Evolutionary conservation across 306 rosid species (phyloP).

Genomic region (Vicia faba): DNA sequence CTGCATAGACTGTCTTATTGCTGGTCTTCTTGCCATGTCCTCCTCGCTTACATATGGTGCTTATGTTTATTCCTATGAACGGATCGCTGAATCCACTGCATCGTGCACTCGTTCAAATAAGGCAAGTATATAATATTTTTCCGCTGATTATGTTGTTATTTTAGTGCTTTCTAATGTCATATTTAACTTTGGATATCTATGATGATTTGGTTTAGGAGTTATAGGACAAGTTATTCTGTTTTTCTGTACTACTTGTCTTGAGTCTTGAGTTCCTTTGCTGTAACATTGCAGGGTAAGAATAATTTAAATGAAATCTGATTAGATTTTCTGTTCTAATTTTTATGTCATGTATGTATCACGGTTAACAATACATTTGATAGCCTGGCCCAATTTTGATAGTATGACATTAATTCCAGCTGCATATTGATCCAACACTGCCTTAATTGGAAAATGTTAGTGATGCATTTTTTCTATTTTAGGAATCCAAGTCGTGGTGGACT

Average conservation of each 20-base stretch:
- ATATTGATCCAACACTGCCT: constrained; percentile 10
- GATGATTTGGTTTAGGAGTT: constrained; percentile 8
- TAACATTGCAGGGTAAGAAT: constrained; percentile 21
- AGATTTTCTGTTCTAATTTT: constrained; percentile 9
- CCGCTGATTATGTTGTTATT: not conserved
- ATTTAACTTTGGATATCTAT: not conserved
- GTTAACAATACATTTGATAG: constrained; percentile 10
- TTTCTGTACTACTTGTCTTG: not conserved
- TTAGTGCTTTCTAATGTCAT: constrained; percentile 9
- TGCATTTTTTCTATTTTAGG: constrained; percentile 46
- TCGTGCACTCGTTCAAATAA: constrained; percentile 59
- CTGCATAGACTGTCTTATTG: constrained; percentile 79
- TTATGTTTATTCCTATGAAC: constrained; percentile 64
- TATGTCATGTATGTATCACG: not conserved
- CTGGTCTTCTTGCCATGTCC: constrained; percentile 76
- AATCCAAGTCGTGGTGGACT: constrained; percentile 66
- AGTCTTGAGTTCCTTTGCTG: not conserved
- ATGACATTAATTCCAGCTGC: constrained; percentile 12
- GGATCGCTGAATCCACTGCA: constrained; percentile 64
- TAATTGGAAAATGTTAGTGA: constrained; percentile 2
- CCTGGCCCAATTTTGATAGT: not conserved
- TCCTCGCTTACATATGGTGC: constrained; percentile 61
- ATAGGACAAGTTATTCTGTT: not conserved
- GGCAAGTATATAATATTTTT: constrained; percentile 53
- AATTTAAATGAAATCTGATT: not conserved